Base-by-base conservation (phyloP, 371 early-diverging fungal genomes). In the Mortierella sp. region DNA sequence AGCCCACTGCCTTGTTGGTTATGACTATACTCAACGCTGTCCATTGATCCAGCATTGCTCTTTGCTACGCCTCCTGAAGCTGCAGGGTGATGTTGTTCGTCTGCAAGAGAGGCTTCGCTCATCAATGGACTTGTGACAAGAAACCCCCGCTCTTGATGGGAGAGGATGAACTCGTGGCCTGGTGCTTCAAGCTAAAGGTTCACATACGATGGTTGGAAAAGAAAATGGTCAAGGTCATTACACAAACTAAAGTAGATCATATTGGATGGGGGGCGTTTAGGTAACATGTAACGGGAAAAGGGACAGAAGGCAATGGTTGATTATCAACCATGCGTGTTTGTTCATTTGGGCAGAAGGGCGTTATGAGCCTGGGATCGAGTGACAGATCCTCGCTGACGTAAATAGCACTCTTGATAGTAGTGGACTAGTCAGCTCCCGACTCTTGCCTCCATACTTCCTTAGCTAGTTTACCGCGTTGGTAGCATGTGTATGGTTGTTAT, bases 81-180 rank as follows among this genome's bases (percentile, higher is more conserved):
- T 59, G 52, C 51, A 10, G 62, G 55, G n/a, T 69, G 70, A 24
- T 54, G 72, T 11, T 35, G 68, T 35, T 80, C 79, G 30, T 68
- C 79, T 20, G 72, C 62, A 11, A 79, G 68, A 16, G 72, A 68
- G 16, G 79, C 79, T 64, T 79, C 79, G 39, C 79, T 79, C 79
- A 79, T 79, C 62, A 71, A 32, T 22, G 79, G 79, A 61, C 79
- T 79, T 28, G 71, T 68, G 61, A 79, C 74, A 24, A 79, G 64
- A 55, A 66, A 61, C 37, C 72, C 68, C 11, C 62, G 71, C 62
- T 77, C 79, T 62, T 74, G 71, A 10, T 73, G 79, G 12, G 63
- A 37, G 12, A 79, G 72, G 60, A 79, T 74, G n/a, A 74, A 74
- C 35, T 69, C 73, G 58, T 64, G 70, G 43, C 40, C 40, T 30